Conservation (phyloP, 208 protist species). For the Endotrypanum monterogeii region DNA sequence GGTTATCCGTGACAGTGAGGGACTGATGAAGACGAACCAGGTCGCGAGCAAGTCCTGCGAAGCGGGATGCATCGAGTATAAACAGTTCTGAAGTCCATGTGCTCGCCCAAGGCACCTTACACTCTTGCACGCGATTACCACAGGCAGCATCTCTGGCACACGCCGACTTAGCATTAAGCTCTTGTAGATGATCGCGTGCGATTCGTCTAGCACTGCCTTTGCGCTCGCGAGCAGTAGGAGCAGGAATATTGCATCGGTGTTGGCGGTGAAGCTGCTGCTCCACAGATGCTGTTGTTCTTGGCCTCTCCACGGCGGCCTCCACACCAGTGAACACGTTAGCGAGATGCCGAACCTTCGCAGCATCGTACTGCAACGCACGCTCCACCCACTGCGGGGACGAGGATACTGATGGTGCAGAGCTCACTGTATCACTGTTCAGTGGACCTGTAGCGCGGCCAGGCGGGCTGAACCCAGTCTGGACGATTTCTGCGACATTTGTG, state of each 20-base stretch:
- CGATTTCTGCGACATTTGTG: neutral
- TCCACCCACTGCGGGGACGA: conserved; percentile 17
- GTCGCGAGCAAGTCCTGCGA: neutral
- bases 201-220: neutral
- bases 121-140: too few species aligned
- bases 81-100: neutral
- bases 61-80: neutral
- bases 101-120: neutral
- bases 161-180: neutral
- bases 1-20: too few species aligned
- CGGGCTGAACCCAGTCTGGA: neutral
- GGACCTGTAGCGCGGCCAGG: neutral
- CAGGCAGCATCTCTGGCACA: neutral
- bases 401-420: neutral
- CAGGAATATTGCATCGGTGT: neutral
- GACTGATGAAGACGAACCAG: conserved; percentile 4
- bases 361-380: conserved; percentile 21
- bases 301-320: neutral
- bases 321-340: conserved; percentile 17
- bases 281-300: neutral
- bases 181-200: neutral
- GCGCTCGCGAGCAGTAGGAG: neutral
- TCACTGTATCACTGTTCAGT: neutral
- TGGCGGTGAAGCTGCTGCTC: conserved; percentile 9
- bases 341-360: conserved; percentile 19